These are phyloP conservation scores for Agastache rugosa DNA, from an alignment of 257 asterid genomes.

Conservation along the genomic window DNA sequence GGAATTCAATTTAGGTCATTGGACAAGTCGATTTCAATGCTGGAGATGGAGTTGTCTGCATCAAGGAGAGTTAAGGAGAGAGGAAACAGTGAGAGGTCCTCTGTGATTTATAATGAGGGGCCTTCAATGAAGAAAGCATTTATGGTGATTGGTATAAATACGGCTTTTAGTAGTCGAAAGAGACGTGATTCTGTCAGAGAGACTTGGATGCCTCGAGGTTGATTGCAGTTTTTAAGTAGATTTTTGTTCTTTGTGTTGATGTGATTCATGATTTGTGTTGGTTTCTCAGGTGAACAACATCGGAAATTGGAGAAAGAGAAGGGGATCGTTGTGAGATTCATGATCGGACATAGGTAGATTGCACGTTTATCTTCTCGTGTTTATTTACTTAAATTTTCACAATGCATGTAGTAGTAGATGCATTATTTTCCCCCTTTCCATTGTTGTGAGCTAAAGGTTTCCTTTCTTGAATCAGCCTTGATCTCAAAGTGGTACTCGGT, in stretches of 20 bases:
- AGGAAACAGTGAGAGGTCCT: conserved; percentile 43
- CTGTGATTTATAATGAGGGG: conserved; percentile 41
- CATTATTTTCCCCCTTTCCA: neutral
- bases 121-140: conserved; percentile 74
- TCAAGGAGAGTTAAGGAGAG: conserved; percentile 59
- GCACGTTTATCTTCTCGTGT: too few species aligned
- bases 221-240: conserved; percentile 7
- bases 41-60: conserved; percentile 93
- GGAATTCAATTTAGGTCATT: conserved; percentile 58
- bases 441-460: neutral
- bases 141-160: conserved; percentile 92
- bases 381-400: neutral
- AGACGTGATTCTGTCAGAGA: conserved; percentile 93
- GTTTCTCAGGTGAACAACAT: conserved; percentile 71
- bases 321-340: conserved; percentile 91
- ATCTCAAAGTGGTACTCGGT: neutral
- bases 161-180: conserved; percentile 95
- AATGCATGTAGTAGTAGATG: neutral
- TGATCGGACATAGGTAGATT: conserved; percentile 96
- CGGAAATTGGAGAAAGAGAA: conserved; percentile 80
- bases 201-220: conserved; percentile 99
- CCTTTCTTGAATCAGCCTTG: neutral
- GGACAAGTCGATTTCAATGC: conserved; percentile 92
- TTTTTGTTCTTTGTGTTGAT: neutral
- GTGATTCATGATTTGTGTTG: neutral